Conservation (phyloP, 2,329 filamentous ascomycete genomes). For the Rhynchosporium graminicola region DNA sequence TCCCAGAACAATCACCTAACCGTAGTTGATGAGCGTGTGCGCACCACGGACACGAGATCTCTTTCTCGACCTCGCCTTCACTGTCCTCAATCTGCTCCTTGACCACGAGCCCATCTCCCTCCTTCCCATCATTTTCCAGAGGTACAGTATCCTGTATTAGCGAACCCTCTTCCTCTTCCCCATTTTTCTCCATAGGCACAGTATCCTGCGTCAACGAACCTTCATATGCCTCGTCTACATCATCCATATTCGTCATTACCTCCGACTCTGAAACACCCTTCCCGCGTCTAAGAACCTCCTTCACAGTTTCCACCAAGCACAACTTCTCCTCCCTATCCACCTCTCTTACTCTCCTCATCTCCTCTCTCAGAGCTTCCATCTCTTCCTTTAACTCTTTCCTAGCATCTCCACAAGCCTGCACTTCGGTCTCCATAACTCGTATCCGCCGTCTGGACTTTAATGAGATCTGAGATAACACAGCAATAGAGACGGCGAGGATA, state of each 20-base stretch:
- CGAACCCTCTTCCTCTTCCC: background rate
- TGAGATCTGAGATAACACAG: background rate
- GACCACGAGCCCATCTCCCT: background rate
- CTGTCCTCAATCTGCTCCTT: too few species aligned
- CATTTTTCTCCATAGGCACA: too few species aligned
- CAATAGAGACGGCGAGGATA: background rate
- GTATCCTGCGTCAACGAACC: background rate
- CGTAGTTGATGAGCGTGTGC: background rate
- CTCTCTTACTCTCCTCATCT: constrained; percentile 1
- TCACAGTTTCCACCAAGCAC: constrained; percentile 7
- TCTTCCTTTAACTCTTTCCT: background rate
- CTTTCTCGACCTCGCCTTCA: background rate
- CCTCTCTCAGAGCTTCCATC: background rate
- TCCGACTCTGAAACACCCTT: background rate
- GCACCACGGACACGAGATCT: constrained; percentile 7
- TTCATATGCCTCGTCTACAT: background rate
- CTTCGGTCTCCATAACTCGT: background rate
- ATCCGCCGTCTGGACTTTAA: background rate
- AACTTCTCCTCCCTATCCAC: constrained; percentile 17
- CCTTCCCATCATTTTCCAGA: too few species aligned
- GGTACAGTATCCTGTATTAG: too few species aligned
- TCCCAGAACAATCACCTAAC: background rate
- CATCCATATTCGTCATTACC: too few species aligned
- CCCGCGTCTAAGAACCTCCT: background rate
- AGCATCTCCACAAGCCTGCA: background rate